Conservation (phyloP, 2,329 filamentous ascomycete genomes). For the Cryphonectria japonica region DNA sequence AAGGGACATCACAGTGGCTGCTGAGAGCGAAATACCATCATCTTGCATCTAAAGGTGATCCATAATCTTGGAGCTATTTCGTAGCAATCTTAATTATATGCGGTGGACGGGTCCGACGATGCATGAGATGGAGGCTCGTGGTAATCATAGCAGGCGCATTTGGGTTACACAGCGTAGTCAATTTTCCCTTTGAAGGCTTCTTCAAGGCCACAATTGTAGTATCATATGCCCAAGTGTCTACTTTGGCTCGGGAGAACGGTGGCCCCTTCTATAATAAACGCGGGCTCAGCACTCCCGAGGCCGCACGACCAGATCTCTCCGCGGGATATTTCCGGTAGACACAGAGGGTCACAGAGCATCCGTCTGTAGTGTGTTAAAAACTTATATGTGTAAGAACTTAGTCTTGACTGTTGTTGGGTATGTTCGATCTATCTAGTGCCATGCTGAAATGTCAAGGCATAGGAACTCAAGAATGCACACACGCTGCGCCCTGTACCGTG, state of each 20-base stretch:
- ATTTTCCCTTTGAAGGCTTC: background rate
- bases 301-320: background rate
- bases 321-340: background rate
- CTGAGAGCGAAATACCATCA: background rate
- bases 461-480: background rate
- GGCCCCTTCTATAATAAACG: background rate
- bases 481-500: background rate
- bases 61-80: background rate
- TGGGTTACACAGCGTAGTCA: background rate
- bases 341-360: background rate
- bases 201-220: background rate
- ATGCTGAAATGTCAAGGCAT: background rate
- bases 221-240: background rate
- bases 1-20: background rate
- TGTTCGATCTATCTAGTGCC: slow-evolving; percentile 2
- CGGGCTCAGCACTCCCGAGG: background rate
- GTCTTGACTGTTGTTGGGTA: background rate
- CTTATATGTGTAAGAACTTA: background rate
- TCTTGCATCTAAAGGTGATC: background rate
- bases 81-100: background rate
- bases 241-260: background rate
- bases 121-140: background rate
- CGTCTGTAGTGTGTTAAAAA: background rate
- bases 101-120: background rate
- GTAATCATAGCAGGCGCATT: background rate